Evolutionary conservation across 2,329 filamentous ascomycete genomes (phyloP), one percentile per base, ranked within the genome.

Genomic region (Leptographium galeiforme): DNA sequence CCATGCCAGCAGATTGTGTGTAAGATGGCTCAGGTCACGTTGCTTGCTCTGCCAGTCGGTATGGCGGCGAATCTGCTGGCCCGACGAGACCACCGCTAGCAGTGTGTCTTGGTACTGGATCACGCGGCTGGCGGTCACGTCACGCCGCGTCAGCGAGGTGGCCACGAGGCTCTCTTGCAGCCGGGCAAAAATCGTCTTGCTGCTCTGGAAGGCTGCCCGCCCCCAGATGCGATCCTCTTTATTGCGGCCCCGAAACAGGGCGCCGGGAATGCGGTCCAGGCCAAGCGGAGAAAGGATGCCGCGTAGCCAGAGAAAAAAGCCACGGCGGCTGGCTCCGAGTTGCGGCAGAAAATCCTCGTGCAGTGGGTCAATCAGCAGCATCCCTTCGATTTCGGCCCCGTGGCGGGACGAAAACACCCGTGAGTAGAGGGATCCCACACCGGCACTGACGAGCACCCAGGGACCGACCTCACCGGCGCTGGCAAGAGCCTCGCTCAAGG

Each of bases 131-230:
- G 83, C 86, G 46, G 77, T 72, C 18, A 95, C 82, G 63, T 98
- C 93, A 38, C 87, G 87, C 66, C 83, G 85, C 14, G 89, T 89
- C 60, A 97, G 80, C 1, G 87, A 88, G 59, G 83, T 79, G 0
- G 90, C 90, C 36, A 96, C 89, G 1, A 97, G 75, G 59, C 85
- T 91, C 71, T 98, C 93, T 68, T 98, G 93, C 53, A 98, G 74
- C 68, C 90, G 87, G 6, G 89, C 86, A 66, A 94, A 95, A 67
- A 96, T 84, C 65, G 80, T 84, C 66, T 90, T 94, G 57, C 87
- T 87, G 30, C 76, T 77, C 67, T 95, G 88, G 63, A 89, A 85
- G 0, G 89, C 81, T 6, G 82, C 81, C 46, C 81, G 77, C 13
- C 93, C 93, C 67, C 86, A 94, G 12, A 95, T 82, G 11, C 93